Evolutionary conservation across 306 rosid genomes (phyloP).

Genomic region (Spatholobus suberectus): DNA sequence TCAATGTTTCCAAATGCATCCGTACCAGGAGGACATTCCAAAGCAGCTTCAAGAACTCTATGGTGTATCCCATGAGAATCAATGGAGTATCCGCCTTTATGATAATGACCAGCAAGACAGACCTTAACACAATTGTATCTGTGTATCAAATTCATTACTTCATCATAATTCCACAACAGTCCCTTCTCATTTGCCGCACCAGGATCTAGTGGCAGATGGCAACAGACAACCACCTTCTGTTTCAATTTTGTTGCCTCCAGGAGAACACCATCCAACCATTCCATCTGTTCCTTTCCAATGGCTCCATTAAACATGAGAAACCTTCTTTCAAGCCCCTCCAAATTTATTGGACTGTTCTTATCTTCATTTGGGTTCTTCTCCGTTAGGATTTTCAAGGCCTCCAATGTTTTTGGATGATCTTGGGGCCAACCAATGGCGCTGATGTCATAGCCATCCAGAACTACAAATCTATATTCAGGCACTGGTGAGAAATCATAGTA

Average conservation of each 20-base stretch:
- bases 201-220: slow-evolving; percentile 86
- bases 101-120: slow-evolving; percentile 84
- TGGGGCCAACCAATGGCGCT: slow-evolving; percentile 94
- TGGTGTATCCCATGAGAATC: slow-evolving; percentile 92
- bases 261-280: slow-evolving; percentile 79
- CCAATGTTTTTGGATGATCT: slow-evolving; percentile 66
- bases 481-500: slow-evolving; percentile 84
- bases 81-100: slow-evolving; percentile 73
- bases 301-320: slow-evolving; percentile 93
- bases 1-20: slow-evolving; percentile 76
- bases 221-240: slow-evolving; percentile 79
- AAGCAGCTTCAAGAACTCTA: slow-evolving; percentile 87
- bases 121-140: slow-evolving; percentile 78
- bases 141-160: slow-evolving; percentile 83
- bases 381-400: slow-evolving; percentile 66
- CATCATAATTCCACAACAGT: slow-evolving; percentile 84
- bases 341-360: slow-evolving; percentile 78
- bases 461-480: slow-evolving; percentile 74
- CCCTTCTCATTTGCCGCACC: slow-evolving; percentile 58
- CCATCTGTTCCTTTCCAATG: slow-evolving; percentile 83
- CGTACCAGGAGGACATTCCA: slow-evolving; percentile 89
- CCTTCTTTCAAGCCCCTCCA: slow-evolving; percentile 77
- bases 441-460: slow-evolving; percentile 85
- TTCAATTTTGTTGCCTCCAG: slow-evolving; percentile 68
- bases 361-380: slow-evolving; percentile 82